A percentile compares a stretch with the other conserved stretches of the same genome.
Conservation (phyloP, 2,329 filamentous ascomycete genomes). For the Aspergillus cejpii region DNA sequence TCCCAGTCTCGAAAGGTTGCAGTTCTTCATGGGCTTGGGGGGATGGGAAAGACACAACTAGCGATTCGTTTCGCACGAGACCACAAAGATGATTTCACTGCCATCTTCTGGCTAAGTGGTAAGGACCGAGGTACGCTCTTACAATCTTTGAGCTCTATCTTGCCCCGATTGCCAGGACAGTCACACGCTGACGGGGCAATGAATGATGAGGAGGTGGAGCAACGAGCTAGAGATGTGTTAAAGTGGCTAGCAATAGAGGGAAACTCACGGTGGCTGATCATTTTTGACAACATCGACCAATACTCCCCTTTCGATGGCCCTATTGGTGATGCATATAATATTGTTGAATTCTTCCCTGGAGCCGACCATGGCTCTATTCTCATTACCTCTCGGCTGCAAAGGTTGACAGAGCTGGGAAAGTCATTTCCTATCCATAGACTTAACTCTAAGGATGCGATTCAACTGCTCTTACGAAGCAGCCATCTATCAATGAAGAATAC, state of each 20-base stretch:
- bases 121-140: constrained; percentile 16
- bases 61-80: constrained; percentile 18
- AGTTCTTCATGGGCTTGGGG: constrained; percentile 19
- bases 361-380: constrained; percentile 40
- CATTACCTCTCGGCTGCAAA: constrained; percentile 35
- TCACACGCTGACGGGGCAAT: neutral
- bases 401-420: constrained; percentile 29
- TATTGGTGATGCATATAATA: constrained; percentile 21
- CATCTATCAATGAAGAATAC: constrained; percentile 1
- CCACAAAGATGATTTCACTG: constrained; percentile 18
- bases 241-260: constrained; percentile 10
- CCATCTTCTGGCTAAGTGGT: constrained; percentile 25
- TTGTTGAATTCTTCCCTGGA: constrained; percentile 25
- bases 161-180: constrained; percentile 12
- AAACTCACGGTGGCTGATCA: constrained; percentile 23
- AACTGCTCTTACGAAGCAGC: constrained; percentile 14
- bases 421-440: constrained; percentile 32
- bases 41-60: constrained; percentile 24
- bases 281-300: constrained; percentile 27
- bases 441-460: constrained; percentile 5
- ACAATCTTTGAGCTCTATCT: constrained; percentile 15
- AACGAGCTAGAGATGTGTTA: constrained; percentile 12
- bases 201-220: constrained; percentile 12
- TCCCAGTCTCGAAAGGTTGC: constrained; percentile 11
- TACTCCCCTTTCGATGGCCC: constrained; percentile 9